These are phyloP conservation scores for Didymella sp. DNA, from an alignment of 2,329 filamentous ascomycete species.

Conservation along the genomic window DNA sequence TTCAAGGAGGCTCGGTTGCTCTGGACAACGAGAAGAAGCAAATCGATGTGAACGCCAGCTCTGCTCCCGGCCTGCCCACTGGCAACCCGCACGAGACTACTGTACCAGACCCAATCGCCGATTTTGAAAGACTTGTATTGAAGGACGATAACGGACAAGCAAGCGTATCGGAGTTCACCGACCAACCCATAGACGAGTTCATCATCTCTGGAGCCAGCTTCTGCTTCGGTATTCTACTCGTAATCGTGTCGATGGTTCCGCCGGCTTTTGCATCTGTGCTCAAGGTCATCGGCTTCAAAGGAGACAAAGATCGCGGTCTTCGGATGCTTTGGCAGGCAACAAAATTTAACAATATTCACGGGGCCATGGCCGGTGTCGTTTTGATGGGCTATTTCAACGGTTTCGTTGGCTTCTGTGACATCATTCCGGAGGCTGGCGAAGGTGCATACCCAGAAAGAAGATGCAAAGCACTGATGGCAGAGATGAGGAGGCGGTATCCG, in stretches of 20 bases:
- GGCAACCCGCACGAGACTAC: conserved; percentile 27
- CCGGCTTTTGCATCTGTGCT: conserved; percentile 88
- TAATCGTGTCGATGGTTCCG: conserved; percentile 91
- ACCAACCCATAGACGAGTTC: conserved; percentile 80
- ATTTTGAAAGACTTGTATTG: conserved; percentile 43
- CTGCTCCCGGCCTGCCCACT: conserved; percentile 34
- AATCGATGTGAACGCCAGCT: conserved; percentile 34
- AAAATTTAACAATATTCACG: conserved; percentile 85
- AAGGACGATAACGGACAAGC: conserved; percentile 55
- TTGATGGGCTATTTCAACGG: conserved; percentile 89
- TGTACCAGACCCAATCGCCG: conserved; percentile 35
- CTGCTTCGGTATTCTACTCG: conserved; percentile 84
- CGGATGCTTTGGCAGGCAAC: conserved; percentile 90
- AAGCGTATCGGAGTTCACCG: conserved; percentile 69
- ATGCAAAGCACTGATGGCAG: conserved; percentile 70
- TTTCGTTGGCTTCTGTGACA: conserved; percentile 85
- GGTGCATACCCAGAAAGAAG: conserved; percentile 71
- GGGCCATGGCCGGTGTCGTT: conserved; percentile 83
- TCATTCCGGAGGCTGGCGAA: conserved; percentile 71
- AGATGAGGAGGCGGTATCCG: conserved; percentile 81
- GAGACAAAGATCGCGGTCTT: conserved; percentile 82
- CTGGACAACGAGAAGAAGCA: conserved; percentile 35
- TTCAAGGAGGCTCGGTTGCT: conserved; percentile 32
- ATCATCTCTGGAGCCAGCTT: conserved; percentile 88
- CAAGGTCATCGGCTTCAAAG: conserved; percentile 87